Base-by-base conservation (phyloP, 371 early-diverging fungal species). In the Gilbertella persicaria region DNA sequence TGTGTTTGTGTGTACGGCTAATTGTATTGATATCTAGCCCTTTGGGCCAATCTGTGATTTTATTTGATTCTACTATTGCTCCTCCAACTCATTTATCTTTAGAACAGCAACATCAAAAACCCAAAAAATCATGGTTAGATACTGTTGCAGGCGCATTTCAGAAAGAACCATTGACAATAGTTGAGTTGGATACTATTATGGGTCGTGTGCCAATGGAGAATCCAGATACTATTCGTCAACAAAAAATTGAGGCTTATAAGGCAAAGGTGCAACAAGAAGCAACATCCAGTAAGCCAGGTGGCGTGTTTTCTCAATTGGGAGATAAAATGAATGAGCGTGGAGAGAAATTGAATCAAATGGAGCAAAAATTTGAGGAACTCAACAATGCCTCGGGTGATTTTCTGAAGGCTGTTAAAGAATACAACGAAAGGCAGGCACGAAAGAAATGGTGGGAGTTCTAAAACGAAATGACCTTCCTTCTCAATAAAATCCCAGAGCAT, bases 381-480 rank as follows among this genome's bases (percentile, higher is more conserved):
- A 75, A 57, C 36, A 69, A 60, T 25, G 82, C 81, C 13, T 77
- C 79, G 2, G 67, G 71, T 19, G 73, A 75, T 53, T 83, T 83
- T 50, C 55, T 81, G 48, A 74, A 72, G 16, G 74, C 81, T 13
- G 73, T 79, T 0, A 69, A 69, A 12, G 84, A 81, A 5, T 66
- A 78, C 48, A 83, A 81, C 54, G 84, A 76, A 45, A 66, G 73
- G 37, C 81, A 79, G 47, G 79, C 80, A 14, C 62, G 70, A 39
- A 79, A 79, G 59, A 79, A 79, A 62, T 79, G 79, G 79, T 79
- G 75, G 56, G 79, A 79, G 52, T 73, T 79, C 33, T 79, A 64
- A 48, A 28, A 9, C 28, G n/a, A n/a, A n/a, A n/a, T n/a, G n/a
- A n/a, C n/a, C n/a, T n/a, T n/a, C n/a, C n/a, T n/a, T n/a, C n/a